A percentile compares a stretch with the other conserved stretches of the same genome.
Conservation (phyloP, 441 rosid species). For the Heliophila coronopifolia region DNA sequence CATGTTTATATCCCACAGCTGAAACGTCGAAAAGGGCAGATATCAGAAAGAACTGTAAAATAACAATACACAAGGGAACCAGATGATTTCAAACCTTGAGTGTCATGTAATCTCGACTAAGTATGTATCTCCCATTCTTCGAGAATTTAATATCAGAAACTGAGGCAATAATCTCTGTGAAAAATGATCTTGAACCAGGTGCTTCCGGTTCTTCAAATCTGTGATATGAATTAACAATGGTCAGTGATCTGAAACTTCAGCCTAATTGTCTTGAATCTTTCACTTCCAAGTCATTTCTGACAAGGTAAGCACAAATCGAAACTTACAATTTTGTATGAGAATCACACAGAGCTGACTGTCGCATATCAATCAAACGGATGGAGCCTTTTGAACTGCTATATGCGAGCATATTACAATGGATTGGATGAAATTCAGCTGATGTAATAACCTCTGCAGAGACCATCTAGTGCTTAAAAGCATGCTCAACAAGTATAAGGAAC, state of each 20-base stretch:
- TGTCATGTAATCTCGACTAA: constrained; percentile 99
- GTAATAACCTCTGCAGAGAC: constrained; percentile 90
- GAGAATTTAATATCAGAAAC: constrained; percentile 92
- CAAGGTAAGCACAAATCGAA: not conserved
- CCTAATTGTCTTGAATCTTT: constrained; percentile 1
- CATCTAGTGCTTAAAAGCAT: constrained; percentile 14
- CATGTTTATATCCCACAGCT: constrained; percentile 84
- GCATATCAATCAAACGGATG: constrained; percentile 92
- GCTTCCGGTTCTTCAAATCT: constrained; percentile 96
- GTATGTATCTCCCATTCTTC: constrained; percentile 83
- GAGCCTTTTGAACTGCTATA: constrained; percentile 99
- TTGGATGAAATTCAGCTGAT: constrained; percentile 94
- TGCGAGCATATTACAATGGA: constrained; percentile 80
- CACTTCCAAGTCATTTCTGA: not conserved
- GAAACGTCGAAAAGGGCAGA: constrained; percentile 8
- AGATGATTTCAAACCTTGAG: constrained; percentile 59
- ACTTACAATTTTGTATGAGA: constrained; percentile 44
- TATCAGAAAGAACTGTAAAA: constrained; percentile 14
- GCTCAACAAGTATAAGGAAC: not conserved
- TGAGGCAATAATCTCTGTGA: constrained; percentile 98
- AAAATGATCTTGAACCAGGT: constrained; percentile 86
- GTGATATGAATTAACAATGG: constrained; percentile 25
- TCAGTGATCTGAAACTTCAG: constrained; percentile 5
- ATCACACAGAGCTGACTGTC: constrained; percentile 96
- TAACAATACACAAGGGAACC: constrained; percentile 2